A percentile compares a stretch with the other conserved stretches of the same genome.
Evolutionary conservation across 2,329 filamentous ascomycete genomes (phyloP).

Genomic region (Orbilia oligospora): DNA sequence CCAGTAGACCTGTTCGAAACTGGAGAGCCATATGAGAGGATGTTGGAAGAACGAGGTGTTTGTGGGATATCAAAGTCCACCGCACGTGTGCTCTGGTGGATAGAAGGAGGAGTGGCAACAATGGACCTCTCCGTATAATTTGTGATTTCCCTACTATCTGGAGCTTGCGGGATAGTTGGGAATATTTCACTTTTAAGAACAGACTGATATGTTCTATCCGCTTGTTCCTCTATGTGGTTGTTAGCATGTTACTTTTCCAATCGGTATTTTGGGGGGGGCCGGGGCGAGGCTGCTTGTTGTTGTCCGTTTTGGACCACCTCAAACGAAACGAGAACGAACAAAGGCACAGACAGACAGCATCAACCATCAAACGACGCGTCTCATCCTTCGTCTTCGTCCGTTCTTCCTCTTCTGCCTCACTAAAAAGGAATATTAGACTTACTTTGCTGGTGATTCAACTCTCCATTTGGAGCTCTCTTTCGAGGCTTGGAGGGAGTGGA

Average conservation of each 20-base stretch:
- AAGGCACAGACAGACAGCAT: slow-evolving; percentile 15
- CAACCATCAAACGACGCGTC: slow-evolving; percentile 26
- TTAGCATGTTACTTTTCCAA: slow-evolving; percentile 25
- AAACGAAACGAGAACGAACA: slow-evolving; percentile 21
- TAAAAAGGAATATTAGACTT: slow-evolving; percentile 66
- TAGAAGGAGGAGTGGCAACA: slow-evolving; percentile 62
- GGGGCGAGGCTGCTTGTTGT: slow-evolving; percentile 33
- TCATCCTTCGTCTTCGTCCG: not conserved
- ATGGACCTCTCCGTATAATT: slow-evolving; percentile 59
- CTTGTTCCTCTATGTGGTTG: slow-evolving; percentile 80
- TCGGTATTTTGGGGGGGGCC: not conserved
- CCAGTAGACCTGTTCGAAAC: slow-evolving; percentile 77
- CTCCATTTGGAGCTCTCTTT: slow-evolving; percentile 87
- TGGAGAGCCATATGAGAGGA: slow-evolving; percentile 91
- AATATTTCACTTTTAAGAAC: slow-evolving; percentile 93
- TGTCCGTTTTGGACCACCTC: slow-evolving; percentile 27
- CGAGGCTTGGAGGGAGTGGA: slow-evolving; percentile 88
- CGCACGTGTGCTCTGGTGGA: slow-evolving; percentile 56
- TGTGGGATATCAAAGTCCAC: slow-evolving; percentile 73
- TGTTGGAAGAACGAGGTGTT: slow-evolving; percentile 96
- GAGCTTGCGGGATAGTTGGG: slow-evolving; percentile 87
- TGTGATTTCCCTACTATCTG: slow-evolving; percentile 65
- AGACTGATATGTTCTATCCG: slow-evolving; percentile 91
- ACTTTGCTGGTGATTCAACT: slow-evolving; percentile 96
- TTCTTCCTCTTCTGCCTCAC: not conserved